These are phyloP conservation scores for Cadophora sp. DNA, from an alignment of 2,329 filamentous ascomycete species.

Conservation along the genomic window DNA sequence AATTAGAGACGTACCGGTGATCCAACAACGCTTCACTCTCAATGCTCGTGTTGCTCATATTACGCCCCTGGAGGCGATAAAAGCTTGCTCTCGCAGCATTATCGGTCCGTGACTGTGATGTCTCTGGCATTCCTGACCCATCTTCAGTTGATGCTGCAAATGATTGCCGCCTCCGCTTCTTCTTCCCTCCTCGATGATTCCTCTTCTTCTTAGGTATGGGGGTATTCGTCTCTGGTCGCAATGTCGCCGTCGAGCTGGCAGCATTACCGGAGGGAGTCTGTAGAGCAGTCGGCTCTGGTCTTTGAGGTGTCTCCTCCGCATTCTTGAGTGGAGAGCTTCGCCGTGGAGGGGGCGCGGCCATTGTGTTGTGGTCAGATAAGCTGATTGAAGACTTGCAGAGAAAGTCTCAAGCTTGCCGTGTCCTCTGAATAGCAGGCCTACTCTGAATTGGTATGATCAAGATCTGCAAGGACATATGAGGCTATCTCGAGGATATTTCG, in stretches of 20 bases:
- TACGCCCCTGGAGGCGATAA: conserved; percentile 58
- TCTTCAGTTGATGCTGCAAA: conserved; percentile 71
- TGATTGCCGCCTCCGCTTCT: conserved; percentile 77
- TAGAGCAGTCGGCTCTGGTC: conserved; percentile 39
- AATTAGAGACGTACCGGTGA: conserved; percentile 66
- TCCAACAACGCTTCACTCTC: conserved; percentile 90
- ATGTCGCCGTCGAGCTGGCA: conserved; percentile 28
- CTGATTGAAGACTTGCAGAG: background rate
- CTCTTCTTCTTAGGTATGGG: conserved; percentile 64
- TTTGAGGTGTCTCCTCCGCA: conserved; percentile 23
- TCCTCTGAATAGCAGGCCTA: background rate
- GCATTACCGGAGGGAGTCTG: conserved; percentile 29
- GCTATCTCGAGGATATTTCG: conserved; percentile 3
- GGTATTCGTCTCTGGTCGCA: conserved; percentile 29
- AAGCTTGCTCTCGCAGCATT: conserved; percentile 48
- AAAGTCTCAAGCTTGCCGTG: background rate
- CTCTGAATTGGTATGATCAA: background rate
- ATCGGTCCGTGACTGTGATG: conserved; percentile 40
- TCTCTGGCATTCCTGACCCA: conserved; percentile 45
- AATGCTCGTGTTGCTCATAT: conserved; percentile 82
- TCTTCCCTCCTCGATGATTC: conserved; percentile 79
- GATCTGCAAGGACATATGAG: conserved; percentile 1
- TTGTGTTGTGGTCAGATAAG: conserved; percentile 26
- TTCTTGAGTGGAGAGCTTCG: conserved; percentile 29
- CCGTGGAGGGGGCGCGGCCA: conserved; percentile 34